These are phyloP conservation scores for Monosporascus sp. DNA, from an alignment of 2,329 filamentous ascomycete species.

Conservation along the genomic window DNA sequence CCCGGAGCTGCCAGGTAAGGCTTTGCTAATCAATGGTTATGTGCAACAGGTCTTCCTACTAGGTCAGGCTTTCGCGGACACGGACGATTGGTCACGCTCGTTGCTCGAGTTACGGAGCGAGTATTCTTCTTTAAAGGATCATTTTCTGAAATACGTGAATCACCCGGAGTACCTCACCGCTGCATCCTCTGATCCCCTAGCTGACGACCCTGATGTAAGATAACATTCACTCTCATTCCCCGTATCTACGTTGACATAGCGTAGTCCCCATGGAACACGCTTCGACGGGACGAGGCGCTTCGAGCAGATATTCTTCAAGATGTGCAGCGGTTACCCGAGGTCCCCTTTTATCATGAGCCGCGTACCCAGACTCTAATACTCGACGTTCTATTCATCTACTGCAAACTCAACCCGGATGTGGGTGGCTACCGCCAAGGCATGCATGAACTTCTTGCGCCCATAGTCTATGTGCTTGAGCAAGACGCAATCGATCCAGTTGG, in stretches of 20 bases:
- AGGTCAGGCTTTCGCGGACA: slow-evolving; percentile 58
- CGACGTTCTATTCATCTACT: slow-evolving; percentile 90
- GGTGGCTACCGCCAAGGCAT: slow-evolving; percentile 96
- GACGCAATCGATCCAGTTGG: slow-evolving; percentile 63
- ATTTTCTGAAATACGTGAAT: slow-evolving; percentile 76
- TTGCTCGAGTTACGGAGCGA: slow-evolving; percentile 64
- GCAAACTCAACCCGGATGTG: slow-evolving; percentile 80
- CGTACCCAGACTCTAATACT: slow-evolving; percentile 74
- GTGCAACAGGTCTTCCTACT: slow-evolving; percentile 68
- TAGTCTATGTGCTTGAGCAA: slow-evolving; percentile 76
- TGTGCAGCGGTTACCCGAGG: slow-evolving; percentile 88
- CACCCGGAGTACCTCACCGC: slow-evolving; percentile 73
- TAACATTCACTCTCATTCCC: slow-evolving; percentile 8
- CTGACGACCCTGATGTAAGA: slow-evolving; percentile 63
- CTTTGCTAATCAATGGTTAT: slow-evolving; percentile 3
- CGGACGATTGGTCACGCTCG: slow-evolving; percentile 61
- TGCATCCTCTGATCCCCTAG: slow-evolving; percentile 73
- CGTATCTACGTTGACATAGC: slow-evolving; percentile 8
- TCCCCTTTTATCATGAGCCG: slow-evolving; percentile 79
- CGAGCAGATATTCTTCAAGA: slow-evolving; percentile 90
- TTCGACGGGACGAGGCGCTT: slow-evolving; percentile 77
- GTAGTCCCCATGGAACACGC: slow-evolving; percentile 86
- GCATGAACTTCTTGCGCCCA: slow-evolving; percentile 90
- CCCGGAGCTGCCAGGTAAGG: no score
- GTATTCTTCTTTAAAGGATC: slow-evolving; percentile 67